Evolutionary conservation across 345 rosid species (phyloP).

Genomic region (Corchorus olitorius): DNA sequence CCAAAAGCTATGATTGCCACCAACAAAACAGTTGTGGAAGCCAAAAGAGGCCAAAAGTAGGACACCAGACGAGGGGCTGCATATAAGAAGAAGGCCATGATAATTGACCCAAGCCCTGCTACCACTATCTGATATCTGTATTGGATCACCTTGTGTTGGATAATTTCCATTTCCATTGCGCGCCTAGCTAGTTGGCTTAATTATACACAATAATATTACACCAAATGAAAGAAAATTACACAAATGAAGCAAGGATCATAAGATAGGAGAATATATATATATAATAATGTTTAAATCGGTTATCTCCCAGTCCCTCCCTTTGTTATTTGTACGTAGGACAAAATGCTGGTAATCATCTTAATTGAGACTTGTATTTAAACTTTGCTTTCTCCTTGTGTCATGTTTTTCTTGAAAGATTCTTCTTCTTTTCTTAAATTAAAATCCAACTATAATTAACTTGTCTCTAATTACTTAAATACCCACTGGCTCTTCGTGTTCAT

Average conservation of each 20-base stretch:
- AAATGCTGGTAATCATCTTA: too few species aligned
- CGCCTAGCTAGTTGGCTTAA: constrained; percentile 27
- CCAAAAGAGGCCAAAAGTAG: constrained; percentile 89
- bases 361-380: neutral
- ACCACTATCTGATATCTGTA: constrained; percentile 49
- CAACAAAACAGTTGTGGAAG: constrained; percentile 72
- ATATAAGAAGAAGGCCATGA: constrained; percentile 40
- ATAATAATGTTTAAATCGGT: too few species aligned
- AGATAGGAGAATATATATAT: too few species aligned
- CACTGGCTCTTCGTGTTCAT: neutral
- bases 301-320: too few species aligned
- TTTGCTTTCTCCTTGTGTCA: neutral
- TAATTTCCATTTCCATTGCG: constrained; percentile 39
- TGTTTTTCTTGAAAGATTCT: constrained; percentile 30
- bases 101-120: constrained; percentile 34
- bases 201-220: neutral
- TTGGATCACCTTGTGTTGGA: constrained; percentile 54
- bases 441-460: constrained; percentile 2
- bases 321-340: too few species aligned
- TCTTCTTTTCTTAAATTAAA: constrained; percentile 15
- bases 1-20: constrained; percentile 57
- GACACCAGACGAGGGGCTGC: constrained; percentile 59
- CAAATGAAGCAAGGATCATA: neutral
- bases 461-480: constrained; percentile 25
- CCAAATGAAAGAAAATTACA: too few species aligned